Evolutionary conservation across 768 basidiomycete species (phyloP).

Genomic region (Russula griseocarnosa): DNA sequence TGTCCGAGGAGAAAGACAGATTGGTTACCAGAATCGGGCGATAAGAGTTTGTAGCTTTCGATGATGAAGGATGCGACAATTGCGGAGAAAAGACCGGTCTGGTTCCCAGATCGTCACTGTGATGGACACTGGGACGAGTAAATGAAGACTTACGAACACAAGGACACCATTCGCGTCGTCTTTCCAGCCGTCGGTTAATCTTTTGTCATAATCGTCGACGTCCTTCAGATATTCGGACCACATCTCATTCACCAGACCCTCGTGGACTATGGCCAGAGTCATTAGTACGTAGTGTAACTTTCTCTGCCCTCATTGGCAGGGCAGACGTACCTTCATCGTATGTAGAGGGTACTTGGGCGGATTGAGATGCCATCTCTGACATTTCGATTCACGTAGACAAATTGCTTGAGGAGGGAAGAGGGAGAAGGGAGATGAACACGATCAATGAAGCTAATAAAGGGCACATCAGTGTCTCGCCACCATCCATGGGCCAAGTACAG

Average conservation of each 20-base stretch:
- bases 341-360: neutral
- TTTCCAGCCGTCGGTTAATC: conserved; percentile 16
- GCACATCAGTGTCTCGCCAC: neutral
- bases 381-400: neutral
- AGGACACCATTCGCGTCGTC: conserved; percentile 22
- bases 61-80: conserved; percentile 26
- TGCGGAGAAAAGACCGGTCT: conserved; percentile 31
- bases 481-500: neutral
- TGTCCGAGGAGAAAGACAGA: conserved; percentile 11
- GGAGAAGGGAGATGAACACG: neutral
- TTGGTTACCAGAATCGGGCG: conserved; percentile 8
- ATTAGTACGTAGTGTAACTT: neutral
- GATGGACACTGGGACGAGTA: neutral
- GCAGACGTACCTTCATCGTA: neutral
- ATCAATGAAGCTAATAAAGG: neutral
- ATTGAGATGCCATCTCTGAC: neutral
- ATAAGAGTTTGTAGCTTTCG: conserved; percentile 25
- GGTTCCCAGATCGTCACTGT: neutral
- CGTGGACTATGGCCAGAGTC: neutral
- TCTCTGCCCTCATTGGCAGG: too few relatives aligned
- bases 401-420: neutral
- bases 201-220: conserved; percentile 17
- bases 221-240: conserved; percentile 21
- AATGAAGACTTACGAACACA: conserved; percentile 22
- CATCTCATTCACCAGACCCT: conserved; percentile 8